These are phyloP conservation scores for Aspergillus nomiae DNA, from an alignment of 2,329 filamentous ascomycete species.

Conservation along the genomic window DNA sequence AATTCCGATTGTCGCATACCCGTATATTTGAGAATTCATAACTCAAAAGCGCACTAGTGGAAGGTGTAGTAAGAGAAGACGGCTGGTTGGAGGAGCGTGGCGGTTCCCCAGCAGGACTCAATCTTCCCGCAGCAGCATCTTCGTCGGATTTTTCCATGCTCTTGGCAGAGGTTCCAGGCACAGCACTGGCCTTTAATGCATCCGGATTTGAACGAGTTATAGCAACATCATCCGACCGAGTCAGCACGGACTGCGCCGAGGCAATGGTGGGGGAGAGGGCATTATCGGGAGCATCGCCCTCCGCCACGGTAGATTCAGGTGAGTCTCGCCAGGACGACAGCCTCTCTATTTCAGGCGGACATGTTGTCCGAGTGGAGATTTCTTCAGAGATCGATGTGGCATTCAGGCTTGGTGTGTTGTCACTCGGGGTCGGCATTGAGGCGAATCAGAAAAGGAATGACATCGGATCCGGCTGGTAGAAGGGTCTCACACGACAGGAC, in stretches of 20 bases:
- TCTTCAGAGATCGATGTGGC: conserved; percentile 47
- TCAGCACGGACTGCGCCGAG: conserved; percentile 28
- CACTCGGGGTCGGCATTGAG: conserved; percentile 55
- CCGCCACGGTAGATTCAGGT: conserved; percentile 26
- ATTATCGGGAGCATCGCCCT: conserved; percentile 31
- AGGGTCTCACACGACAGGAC: conserved; percentile 3
- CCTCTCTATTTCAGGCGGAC: conserved; percentile 51
- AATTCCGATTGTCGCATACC: conserved; percentile 40
- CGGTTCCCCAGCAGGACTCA: conserved; percentile 37
- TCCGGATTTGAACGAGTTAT: conserved; percentile 27
- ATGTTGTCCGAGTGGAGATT: conserved; percentile 49
- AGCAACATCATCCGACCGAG: conserved; percentile 29
- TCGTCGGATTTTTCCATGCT: conserved; percentile 34
- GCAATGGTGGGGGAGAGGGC: conserved; percentile 27
- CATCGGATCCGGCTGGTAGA: conserved; percentile 34
- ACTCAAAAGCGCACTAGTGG: conserved; percentile 50
- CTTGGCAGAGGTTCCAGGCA: conserved; percentile 21
- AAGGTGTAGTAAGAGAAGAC: conserved; percentile 36
- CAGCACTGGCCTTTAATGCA: conserved; percentile 28
- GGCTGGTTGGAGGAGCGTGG: conserved; percentile 29
- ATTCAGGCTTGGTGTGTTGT: conserved; percentile 45
- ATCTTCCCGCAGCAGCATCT: conserved; percentile 32
- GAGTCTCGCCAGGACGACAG: conserved; percentile 35
- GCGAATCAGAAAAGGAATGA: conserved; percentile 38
- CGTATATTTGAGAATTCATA: conserved; percentile 59